Evolutionary conservation across 768 basidiomycete genomes (phyloP).

Genomic region (Collybiopsis luxurians): DNA sequence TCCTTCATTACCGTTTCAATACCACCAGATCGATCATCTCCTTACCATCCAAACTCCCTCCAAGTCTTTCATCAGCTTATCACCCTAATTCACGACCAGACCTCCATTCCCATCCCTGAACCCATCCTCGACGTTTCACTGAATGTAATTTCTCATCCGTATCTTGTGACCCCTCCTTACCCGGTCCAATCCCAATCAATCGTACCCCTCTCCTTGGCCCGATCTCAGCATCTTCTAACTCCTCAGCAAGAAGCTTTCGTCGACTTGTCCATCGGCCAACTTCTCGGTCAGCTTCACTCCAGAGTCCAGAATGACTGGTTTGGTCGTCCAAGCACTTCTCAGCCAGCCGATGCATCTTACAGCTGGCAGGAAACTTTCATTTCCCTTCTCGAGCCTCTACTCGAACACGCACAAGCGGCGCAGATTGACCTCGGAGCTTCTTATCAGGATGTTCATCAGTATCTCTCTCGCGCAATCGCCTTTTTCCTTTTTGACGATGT

Average conservation of each 20-base stretch:
- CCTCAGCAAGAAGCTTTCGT: slow-evolving; percentile 40
- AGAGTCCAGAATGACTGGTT: slow-evolving; percentile 77
- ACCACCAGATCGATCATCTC: background rate
- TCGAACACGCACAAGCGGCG: slow-evolving; percentile 36
- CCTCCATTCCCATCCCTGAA: slow-evolving; percentile 49
- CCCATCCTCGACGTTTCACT: slow-evolving; percentile 49
- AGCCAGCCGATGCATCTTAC: slow-evolving; percentile 42
- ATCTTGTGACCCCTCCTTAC: slow-evolving; percentile 47
- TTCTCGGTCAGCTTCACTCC: slow-evolving; percentile 61
- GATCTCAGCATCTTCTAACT: slow-evolving; percentile 30
- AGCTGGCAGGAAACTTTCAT: slow-evolving; percentile 81
- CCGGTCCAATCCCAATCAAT: slow-evolving; percentile 32
- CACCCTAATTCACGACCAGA: slow-evolving; percentile 36
- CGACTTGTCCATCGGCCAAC: slow-evolving; percentile 59
- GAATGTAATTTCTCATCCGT: slow-evolving; percentile 43
- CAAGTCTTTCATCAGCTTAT: slow-evolving; percentile 37
- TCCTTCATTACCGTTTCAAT: slow-evolving; percentile 19
- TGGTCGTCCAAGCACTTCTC: slow-evolving; percentile 40
- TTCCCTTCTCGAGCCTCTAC: slow-evolving; percentile 49
- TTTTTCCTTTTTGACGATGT: slow-evolving; percentile 77
- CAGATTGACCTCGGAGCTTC: slow-evolving; percentile 24
- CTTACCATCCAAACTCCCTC: slow-evolving; percentile 35
- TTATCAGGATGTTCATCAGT: slow-evolving; percentile 41
- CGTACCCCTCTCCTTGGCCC: slow-evolving; percentile 37
- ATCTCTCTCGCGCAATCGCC: slow-evolving; percentile 68